Percentiles rank a stretch among this genome's conserved stretches.
These are phyloP conservation scores for Pichia terricola DNA, from an alignment of 1,139 yeast genomes.

Conservation along the genomic window DNA sequence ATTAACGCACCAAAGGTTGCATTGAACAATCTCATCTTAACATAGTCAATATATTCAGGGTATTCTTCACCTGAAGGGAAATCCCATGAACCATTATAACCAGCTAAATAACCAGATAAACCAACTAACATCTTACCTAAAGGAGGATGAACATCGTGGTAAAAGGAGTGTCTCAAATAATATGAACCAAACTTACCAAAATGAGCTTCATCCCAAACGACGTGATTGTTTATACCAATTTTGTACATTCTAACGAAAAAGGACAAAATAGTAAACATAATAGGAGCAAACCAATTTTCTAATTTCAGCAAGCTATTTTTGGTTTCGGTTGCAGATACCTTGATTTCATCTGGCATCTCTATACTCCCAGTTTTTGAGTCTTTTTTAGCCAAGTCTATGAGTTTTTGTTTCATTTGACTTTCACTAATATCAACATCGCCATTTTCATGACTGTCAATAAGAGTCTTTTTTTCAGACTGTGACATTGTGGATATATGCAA, in stretches of 20 bases:
- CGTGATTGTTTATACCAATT: slow-evolving; percentile 40
- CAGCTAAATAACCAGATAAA: slow-evolving; percentile 86
- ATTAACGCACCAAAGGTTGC: slow-evolving; percentile 83
- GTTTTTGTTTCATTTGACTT: slow-evolving; percentile 22
- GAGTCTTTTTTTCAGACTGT: no score
- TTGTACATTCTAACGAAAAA: slow-evolving; percentile 45
- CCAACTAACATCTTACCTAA: slow-evolving; percentile 97
- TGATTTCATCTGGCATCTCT: slow-evolving; percentile 32
- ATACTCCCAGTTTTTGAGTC: slow-evolving; percentile 31
- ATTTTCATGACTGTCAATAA: no score
- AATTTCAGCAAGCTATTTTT: slow-evolving; percentile 13
- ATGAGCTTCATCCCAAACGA: slow-evolving; percentile 63
- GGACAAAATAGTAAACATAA: slow-evolving; percentile 38
- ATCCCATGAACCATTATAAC: slow-evolving; percentile 92
- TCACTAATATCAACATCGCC: slow-evolving; percentile 13
- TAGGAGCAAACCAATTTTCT: slow-evolving; percentile 28
- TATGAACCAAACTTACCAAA: slow-evolving; percentile 94
- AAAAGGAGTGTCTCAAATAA: slow-evolving; percentile 84
- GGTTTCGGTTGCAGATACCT: slow-evolving; percentile 9
- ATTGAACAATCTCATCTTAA: slow-evolving; percentile 89
- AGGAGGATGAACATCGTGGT: slow-evolving; percentile 98
- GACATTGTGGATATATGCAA: no score
- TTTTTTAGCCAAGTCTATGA: slow-evolving; percentile 31
- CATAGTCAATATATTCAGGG: slow-evolving; percentile 81
- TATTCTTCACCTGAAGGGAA: slow-evolving; percentile 81